Evolutionary conservation across 2,329 filamentous ascomycete genomes (phyloP).

Genomic region (Penicillium sp.): DNA sequence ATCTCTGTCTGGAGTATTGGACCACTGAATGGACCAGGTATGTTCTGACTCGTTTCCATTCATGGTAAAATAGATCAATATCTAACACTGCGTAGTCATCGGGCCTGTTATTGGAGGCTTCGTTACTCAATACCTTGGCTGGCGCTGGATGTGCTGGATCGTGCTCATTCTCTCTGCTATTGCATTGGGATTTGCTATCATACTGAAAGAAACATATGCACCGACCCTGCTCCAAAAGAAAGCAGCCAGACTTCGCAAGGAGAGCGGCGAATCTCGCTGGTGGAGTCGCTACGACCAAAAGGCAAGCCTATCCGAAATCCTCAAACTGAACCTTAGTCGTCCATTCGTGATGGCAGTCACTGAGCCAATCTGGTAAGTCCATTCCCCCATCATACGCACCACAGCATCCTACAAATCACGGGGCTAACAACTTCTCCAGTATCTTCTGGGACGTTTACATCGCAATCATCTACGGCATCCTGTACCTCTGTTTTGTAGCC

Average conservation of each 20-base stretch:
- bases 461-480: conserved; percentile 76
- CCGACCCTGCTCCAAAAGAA: conserved; percentile 68
- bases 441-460: conserved; percentile 73
- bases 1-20: conserved; percentile 83
- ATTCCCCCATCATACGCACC: neutral
- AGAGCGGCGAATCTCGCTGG: conserved; percentile 68
- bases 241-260: conserved; percentile 62
- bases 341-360: conserved; percentile 75
- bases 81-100: conserved; percentile 38
- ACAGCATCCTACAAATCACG: neutral
- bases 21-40: conserved; percentile 71
- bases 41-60: conserved; percentile 11
- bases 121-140: conserved; percentile 67
- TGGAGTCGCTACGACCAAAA: conserved; percentile 80
- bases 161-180: conserved; percentile 68
- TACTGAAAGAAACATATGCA: conserved; percentile 73
- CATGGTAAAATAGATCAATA: accelerated
- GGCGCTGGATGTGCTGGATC: conserved; percentile 86
- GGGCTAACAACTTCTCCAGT: conserved; percentile 41
- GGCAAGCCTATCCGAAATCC: conserved; percentile 60
- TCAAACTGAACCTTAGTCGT: conserved; percentile 73
- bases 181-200: conserved; percentile 58
- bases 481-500: conserved; percentile 87
- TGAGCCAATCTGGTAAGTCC: conserved; percentile 75
- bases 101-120: conserved; percentile 80